A percentile compares a stretch with the other conserved stretches of the same genome.
Evolutionary conservation across 805 yeast genomes (phyloP).

Genomic region (Starmera caribaea): DNA sequence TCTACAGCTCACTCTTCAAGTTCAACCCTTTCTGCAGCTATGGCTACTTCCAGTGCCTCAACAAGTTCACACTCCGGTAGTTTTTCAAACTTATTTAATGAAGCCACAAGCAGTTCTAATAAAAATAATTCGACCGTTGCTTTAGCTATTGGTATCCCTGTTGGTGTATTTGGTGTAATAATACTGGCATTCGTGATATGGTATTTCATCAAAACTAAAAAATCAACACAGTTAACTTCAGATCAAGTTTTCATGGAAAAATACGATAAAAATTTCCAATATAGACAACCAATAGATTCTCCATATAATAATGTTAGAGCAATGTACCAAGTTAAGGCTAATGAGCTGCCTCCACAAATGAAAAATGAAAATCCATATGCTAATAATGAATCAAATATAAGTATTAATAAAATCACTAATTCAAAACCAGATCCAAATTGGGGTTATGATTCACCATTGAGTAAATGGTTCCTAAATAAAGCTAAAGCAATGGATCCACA

Average conservation of each 20-base stretch:
- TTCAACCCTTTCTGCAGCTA: not conserved
- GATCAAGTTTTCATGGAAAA: constrained; percentile 6
- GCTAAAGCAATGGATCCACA: not conserved
- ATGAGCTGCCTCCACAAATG: not conserved
- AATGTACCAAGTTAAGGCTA: constrained; percentile 7
- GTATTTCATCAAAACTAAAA: constrained; percentile 8
- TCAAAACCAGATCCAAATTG: constrained; percentile 7
- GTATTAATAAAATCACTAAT: constrained; percentile 10
- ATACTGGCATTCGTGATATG: constrained; percentile 7
- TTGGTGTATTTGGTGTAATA: constrained; percentile 12
- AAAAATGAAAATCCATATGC: too few relatives aligned
- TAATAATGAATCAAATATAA: constrained; percentile 7
- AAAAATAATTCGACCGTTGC: constrained; percentile 15
- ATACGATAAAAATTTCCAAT: constrained; percentile 17
- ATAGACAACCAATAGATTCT: constrained; percentile 7
- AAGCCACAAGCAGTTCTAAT: constrained; percentile 14
- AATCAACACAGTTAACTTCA: constrained; percentile 1
- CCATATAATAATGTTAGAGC: constrained; percentile 8
- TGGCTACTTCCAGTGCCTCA: not conserved
- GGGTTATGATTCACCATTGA: constrained; percentile 17
- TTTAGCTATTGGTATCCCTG: constrained; percentile 17
- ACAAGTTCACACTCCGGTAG: too few relatives aligned
- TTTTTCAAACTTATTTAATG: not conserved
- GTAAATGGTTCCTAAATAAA: constrained; percentile 17
- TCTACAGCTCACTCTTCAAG: not conserved